Conservation (phyloP, 2,329 filamentous ascomycete genomes). For the Biscogniauxia mediterranea region DNA sequence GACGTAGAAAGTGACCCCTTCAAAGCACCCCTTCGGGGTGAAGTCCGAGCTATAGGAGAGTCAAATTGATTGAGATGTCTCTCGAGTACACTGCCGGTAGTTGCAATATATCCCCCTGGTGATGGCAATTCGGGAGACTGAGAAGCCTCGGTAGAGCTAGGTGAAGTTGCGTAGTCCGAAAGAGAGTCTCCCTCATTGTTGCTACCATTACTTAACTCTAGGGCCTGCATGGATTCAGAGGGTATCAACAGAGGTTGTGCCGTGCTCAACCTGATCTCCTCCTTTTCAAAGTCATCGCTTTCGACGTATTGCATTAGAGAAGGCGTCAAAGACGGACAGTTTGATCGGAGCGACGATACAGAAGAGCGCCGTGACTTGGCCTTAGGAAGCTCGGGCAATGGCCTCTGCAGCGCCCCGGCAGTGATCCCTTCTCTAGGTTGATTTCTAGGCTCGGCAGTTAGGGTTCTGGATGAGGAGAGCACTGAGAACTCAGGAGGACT, state of each 20-base stretch:
- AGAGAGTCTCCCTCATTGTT: conserved; percentile 20
- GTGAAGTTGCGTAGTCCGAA: conserved; percentile 32
- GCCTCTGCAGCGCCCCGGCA: conserved; percentile 21
- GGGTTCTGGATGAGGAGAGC: neutral
- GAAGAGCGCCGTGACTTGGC: conserved; percentile 24
- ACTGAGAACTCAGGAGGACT: conserved; percentile 16
- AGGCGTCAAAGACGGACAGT: conserved; percentile 33
- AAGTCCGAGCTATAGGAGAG: conserved; percentile 19
- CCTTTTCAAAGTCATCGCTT: conserved; percentile 32
- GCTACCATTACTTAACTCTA: conserved; percentile 19
- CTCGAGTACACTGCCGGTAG: conserved; percentile 32
- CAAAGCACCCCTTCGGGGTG: conserved; percentile 11
- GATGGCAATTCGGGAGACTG: conserved; percentile 26
- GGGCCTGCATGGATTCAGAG: conserved; percentile 28
- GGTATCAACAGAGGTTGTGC: conserved; percentile 29
- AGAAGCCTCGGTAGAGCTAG: conserved; percentile 24
- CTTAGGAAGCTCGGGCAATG: conserved; percentile 30
- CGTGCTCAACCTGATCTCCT: conserved; percentile 28
- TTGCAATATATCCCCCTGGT: conserved; percentile 29
- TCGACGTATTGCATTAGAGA: conserved; percentile 32
- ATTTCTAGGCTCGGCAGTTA: conserved; percentile 2
- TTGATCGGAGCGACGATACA: conserved; percentile 28
- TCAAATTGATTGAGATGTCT: conserved; percentile 29
- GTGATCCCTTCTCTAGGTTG: conserved; percentile 2
- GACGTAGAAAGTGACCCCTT: conserved; percentile 11